A percentile compares a stretch with the other conserved stretches of the same genome.
Conservation (phyloP, 192 early-diverging fungal species). For the Geranomyces michiganensis region DNA sequence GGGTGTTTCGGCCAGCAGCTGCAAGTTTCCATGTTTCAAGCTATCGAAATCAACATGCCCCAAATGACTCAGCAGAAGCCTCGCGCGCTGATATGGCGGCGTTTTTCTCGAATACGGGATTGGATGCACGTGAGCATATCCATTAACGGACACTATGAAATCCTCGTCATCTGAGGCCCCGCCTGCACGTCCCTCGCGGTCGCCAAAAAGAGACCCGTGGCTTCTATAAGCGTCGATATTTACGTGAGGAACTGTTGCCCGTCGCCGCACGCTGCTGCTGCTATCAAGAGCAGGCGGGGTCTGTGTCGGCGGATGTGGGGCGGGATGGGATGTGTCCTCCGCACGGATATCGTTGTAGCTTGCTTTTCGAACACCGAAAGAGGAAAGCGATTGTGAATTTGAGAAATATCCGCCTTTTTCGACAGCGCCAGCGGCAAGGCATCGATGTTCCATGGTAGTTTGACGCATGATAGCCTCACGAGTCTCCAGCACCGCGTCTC, state of each 20-base stretch:
- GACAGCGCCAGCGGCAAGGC: not conserved
- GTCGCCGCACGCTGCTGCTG: conserved; percentile 3
- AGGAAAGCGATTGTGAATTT: not conserved
- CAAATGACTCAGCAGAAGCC: conserved; percentile 75
- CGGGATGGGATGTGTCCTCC: not conserved
- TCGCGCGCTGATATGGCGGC: conserved; percentile 60
- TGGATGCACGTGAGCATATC: conserved; percentile 25
- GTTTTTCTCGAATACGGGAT: conserved; percentile 9
- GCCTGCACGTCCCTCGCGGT: not conserved
- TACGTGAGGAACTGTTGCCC: conserved; percentile 17
- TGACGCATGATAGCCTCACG: conserved; percentile 1
- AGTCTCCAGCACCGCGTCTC: conserved; percentile 42
- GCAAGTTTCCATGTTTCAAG: conserved; percentile 70
- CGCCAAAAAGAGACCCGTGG: not conserved
- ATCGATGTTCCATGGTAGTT: not conserved
- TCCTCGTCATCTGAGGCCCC: not conserved
- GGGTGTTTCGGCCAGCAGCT: conserved; percentile 67
- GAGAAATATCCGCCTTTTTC: not conserved
- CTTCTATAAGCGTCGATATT: not conserved
- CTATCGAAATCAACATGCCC: conserved; percentile 75
- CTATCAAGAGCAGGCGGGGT: not conserved
- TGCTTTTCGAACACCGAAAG: not conserved
- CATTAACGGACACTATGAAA: not conserved
- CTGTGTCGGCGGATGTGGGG: not conserved
- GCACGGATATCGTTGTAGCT: not conserved